Conservation (phyloP, 345 rosid species). For the Eucalyptus regnans region DNA sequence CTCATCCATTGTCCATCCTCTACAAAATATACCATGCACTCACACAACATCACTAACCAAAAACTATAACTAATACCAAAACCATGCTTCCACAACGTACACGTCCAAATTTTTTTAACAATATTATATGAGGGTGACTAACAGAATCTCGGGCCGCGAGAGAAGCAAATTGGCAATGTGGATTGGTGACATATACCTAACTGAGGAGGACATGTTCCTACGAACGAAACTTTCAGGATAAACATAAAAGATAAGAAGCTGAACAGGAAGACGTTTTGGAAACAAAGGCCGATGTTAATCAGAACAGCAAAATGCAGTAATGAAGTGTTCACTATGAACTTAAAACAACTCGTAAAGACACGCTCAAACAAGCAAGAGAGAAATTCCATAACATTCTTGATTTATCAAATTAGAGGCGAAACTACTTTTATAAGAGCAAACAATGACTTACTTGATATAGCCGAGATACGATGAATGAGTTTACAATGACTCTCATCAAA, state of each 20-base stretch:
- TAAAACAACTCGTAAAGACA: neutral
- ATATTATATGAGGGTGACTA: neutral
- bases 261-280: neutral
- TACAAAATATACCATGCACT: no score
- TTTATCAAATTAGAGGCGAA: neutral
- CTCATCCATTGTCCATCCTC: no score
- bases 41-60: no score
- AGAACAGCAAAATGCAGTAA: neutral
- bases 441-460: no score
- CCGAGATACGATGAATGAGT: no score
- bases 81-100: no score
- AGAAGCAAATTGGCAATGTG: neutral
- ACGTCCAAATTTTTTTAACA: no score
- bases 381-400: neutral
- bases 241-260: neutral
- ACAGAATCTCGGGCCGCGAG: neutral
- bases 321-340: neutral
- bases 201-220: neutral
- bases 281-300: neutral
- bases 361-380: neutral
- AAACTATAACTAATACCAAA: no score
- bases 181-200: neutral
- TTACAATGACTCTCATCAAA: neutral
- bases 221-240: neutral
- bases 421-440: no score